Evolutionary conservation across 176 grass and related monocot species (phyloP).

Genomic region (Oryza glumipatula): DNA sequence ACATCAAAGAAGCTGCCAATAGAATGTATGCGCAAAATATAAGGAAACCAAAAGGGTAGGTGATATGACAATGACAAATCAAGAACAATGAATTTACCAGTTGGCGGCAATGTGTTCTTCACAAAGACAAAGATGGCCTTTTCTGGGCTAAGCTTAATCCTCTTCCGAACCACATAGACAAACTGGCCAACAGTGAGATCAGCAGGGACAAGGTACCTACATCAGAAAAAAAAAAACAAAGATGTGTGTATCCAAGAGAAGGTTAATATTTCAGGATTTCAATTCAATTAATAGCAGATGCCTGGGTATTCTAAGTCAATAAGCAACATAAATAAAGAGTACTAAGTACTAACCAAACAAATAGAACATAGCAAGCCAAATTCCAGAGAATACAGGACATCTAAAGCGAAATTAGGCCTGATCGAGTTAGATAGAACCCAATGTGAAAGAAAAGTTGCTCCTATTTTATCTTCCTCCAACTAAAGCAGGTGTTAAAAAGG

Average conservation of each 20-base stretch:
- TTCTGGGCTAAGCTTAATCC: slow-evolving; percentile 84
- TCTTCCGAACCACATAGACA: slow-evolving; percentile 88
- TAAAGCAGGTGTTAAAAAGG: neutral
- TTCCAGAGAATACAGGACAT: neutral
- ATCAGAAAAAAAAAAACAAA: neutral
- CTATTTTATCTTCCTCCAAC: neutral
- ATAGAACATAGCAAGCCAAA: neutral
- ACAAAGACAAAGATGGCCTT: slow-evolving; percentile 98
- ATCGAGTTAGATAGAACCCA: neutral
- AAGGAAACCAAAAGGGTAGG: neutral
- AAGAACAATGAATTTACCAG: slow-evolving; percentile 41
- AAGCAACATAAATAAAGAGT: neutral
- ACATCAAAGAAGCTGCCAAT: slow-evolving; percentile 80
- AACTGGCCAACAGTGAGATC: slow-evolving; percentile 88
- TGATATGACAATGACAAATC: neutral
- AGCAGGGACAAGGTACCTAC: slow-evolving; percentile 82
- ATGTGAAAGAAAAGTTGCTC: neutral
- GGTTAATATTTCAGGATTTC: neutral
- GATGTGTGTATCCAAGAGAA: neutral
- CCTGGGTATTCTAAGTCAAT: slow-evolving; percentile 8
- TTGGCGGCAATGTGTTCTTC: slow-evolving; percentile 77
- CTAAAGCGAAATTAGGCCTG: neutral
- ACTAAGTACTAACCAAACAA: slow-evolving; percentile 3
- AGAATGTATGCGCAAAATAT: neutral
- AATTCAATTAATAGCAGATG: slow-evolving; percentile 12